Percentiles rank a stretch among this genome's conserved stretches.
Conservation (phyloP, 345 rosid species). For the Linum usitatissimum region DNA sequence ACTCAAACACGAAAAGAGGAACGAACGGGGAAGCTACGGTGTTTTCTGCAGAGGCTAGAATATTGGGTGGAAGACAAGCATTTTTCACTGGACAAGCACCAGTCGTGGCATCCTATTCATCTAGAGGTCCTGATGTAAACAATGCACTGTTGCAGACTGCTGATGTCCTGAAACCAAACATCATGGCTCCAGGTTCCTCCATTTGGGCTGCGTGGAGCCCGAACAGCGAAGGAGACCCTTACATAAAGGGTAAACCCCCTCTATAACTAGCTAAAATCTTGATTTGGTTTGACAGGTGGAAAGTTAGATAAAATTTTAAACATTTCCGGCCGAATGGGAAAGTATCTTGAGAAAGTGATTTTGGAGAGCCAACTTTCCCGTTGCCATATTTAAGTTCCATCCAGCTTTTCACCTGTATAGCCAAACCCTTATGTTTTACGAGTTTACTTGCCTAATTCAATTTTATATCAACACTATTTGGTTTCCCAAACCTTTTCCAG, state of each 20-base stretch:
- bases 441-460: no score
- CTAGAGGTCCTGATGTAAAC: conserved; percentile 40
- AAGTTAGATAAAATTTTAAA: no score
- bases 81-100: conserved; percentile 28
- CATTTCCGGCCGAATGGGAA: no score
- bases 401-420: no score
- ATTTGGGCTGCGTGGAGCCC: conserved; percentile 52
- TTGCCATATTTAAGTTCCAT: no score
- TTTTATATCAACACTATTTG: no score
- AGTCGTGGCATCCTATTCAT: conserved; percentile 38
- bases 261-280: not conserved
- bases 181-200: conserved; percentile 45
- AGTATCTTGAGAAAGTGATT: no score
- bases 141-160: conserved; percentile 36
- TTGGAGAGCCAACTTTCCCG: no score
- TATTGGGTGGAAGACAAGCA: conserved; percentile 38
- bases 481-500: conserved; percentile 13
- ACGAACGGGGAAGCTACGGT: conserved; percentile 20
- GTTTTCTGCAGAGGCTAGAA: conserved; percentile 33
- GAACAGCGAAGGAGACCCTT: conserved; percentile 31
- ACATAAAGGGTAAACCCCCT: conserved; percentile 22
- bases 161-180: conserved; percentile 39
- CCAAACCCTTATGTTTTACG: no score
- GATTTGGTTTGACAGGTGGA: not conserved
- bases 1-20: conserved; percentile 26